phyloP scores from a whole-genome alignment of 306 rosid genomes.

The Lablab purpureus region DNA sequence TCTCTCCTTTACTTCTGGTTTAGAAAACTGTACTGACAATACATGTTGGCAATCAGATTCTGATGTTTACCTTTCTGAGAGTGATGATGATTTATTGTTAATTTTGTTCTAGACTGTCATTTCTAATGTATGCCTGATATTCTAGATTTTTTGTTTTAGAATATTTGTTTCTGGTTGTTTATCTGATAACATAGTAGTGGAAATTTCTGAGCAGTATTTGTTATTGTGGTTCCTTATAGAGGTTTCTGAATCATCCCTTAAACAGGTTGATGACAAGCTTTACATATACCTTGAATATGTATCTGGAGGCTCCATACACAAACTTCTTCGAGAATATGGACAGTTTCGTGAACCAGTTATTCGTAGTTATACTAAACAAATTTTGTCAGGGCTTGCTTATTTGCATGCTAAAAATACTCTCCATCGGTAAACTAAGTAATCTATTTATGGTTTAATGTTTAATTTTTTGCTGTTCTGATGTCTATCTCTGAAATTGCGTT shows the following conservation, averaged over 20 bases:
- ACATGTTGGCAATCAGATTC: slow-evolving; percentile 31
- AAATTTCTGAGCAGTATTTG: slow-evolving; percentile 21
- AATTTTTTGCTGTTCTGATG: slow-evolving; percentile 26
- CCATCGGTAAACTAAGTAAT: slow-evolving; percentile 74
- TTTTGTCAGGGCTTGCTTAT: slow-evolving; percentile 95
- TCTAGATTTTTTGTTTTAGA: slow-evolving; percentile 39
- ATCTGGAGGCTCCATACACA: slow-evolving; percentile 96
- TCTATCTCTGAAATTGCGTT: slow-evolving; percentile 40
- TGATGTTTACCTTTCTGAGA: slow-evolving; percentile 22
- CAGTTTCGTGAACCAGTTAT: slow-evolving; percentile 85
- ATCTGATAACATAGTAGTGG: slow-evolving; percentile 21
- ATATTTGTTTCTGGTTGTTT: slow-evolving; percentile 34
- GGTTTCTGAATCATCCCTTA: slow-evolving; percentile 48
- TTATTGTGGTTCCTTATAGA: slow-evolving; percentile 38
- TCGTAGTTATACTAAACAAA: slow-evolving; percentile 94
- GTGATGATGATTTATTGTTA: slow-evolving; percentile 13
- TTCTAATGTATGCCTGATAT: slow-evolving; percentile 12
- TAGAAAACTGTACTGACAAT: slow-evolving; percentile 5
- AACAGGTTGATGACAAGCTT: slow-evolving; percentile 86
- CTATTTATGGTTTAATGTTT: slow-evolving; percentile 41
- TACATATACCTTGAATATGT: slow-evolving; percentile 97
- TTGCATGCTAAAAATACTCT: slow-evolving; percentile 90
- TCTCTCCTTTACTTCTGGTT: slow-evolving; percentile 37
- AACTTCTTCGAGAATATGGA: slow-evolving; percentile 96
- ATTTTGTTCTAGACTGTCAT: slow-evolving; percentile 7